phyloP scores from a whole-genome alignment of 176 grass and related monocot genomes.

The Rhynchospora pubera region DNA sequence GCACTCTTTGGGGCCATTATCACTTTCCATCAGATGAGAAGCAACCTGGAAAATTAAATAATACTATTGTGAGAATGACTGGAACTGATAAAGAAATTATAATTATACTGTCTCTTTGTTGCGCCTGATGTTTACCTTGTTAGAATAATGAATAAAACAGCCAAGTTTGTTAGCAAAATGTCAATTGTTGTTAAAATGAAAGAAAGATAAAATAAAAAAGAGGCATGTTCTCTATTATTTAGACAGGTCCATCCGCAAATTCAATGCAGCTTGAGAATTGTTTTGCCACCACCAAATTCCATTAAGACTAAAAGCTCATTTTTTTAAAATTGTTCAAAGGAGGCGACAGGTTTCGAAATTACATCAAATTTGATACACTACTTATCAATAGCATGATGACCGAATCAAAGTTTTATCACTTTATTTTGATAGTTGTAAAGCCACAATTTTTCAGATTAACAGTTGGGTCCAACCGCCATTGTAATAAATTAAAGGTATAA shows the following conservation, averaged over 20 bases:
- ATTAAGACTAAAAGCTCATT: not conserved
- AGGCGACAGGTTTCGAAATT: not conserved
- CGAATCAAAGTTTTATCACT: not conserved
- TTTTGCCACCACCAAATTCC: not conserved
- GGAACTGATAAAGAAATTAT: not conserved
- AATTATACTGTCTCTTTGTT: not conserved
- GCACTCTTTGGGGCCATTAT: slow-evolving; percentile 26
- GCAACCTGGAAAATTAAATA: not conserved
- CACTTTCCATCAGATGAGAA: not conserved
- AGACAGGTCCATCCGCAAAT: not conserved
- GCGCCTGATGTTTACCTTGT: not conserved
- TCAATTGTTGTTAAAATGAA: not conserved
- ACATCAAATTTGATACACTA: not conserved
- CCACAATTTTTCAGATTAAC: not conserved
- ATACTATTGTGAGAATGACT: not conserved
- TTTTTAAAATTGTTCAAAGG: not conserved
- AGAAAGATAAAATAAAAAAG: not conserved
- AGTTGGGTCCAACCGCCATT: not conserved
- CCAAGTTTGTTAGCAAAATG: not conserved
- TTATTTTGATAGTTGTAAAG: not conserved
- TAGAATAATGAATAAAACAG: not conserved
- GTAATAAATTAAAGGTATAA: not conserved
- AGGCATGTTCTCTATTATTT: not conserved
- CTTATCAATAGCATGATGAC: not conserved
- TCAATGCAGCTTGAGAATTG: not conserved